Evolutionary conservation across 805 yeast species (phyloP), one percentile per base, ranked within the genome.

Genomic region (Candida tibetensis): DNA sequence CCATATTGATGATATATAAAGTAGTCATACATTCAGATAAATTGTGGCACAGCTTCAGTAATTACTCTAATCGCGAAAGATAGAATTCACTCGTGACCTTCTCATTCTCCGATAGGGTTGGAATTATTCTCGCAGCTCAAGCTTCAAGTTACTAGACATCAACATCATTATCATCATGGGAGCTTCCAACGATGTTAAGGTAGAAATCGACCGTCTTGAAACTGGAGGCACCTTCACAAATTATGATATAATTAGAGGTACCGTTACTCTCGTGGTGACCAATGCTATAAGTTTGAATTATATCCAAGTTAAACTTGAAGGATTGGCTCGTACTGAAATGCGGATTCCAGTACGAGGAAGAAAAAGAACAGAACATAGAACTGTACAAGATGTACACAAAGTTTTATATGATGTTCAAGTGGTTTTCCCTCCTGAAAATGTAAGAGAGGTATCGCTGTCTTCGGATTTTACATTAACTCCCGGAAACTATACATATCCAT

Each of bases 291-390:
- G 72, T 2, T 55, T 77, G 26, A 66, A 66, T 28, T 63, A 63
- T 44, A 70, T 77, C 27, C 74, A 71, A 42, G 79, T 76, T 30
- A 76, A 77, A 46, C 56, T 77, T 12, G 75, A 74, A 46, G 83
- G 81, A 1, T 53, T 71, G 1, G 55, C 78, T 8, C 53, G 51
- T 27, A 58, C 79, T 0, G 57, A 53, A 34, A 42, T 76, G 14
- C 46, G 43, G 8, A 48, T 70, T 1, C 66, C 71, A 0, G 32
- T 31, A 10, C 30, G 30, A 3, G 25, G 44, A n/a, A 34, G 30
- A 17, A 34, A 34, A 13, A 17, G 28, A 9, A 23, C n/a, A 21
- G 49, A 39, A n/a, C 25, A 36, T 26, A 46, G 50, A 30, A 21
- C 48, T 5, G 34, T 65, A 6, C 53, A 42, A 27, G 77, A 71